A percentile compares a stretch with the other conserved stretches of the same genome.
Evolutionary conservation across 352 stramenopile species (phyloP).

Genomic region (Phytophthora pistaciae): DNA sequence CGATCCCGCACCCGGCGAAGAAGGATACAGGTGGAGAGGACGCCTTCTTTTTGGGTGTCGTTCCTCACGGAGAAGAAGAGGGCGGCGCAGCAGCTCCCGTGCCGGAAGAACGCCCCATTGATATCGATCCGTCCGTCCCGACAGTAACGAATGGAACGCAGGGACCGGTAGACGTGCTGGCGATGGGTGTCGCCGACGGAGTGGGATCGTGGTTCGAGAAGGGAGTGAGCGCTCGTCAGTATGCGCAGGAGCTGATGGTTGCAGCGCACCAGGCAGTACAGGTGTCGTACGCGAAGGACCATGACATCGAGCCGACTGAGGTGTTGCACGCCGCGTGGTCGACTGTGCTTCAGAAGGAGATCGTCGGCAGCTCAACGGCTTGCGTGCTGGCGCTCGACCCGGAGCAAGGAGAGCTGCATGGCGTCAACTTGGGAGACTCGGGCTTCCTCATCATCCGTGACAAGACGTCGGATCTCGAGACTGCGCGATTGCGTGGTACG

Average conservation of each 20-base stretch:
- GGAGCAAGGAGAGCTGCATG: slow-evolving; percentile 92
- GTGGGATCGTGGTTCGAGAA: slow-evolving; percentile 97
- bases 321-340: slow-evolving; percentile 79
- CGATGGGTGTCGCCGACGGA: slow-evolving; percentile 95
- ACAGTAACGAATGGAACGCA: slow-evolving; percentile 45
- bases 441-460: slow-evolving; percentile 88
- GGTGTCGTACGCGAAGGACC: slow-evolving; percentile 67
- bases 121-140: slow-evolving; percentile 31
- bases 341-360: slow-evolving; percentile 89
- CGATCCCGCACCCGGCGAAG: slow-evolving; percentile 81
- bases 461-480: slow-evolving; percentile 77
- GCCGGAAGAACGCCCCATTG: slow-evolving; percentile 26
- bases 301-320: slow-evolving; percentile 68
- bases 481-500: slow-evolving; percentile 68
- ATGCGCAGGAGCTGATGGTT: slow-evolving; percentile 82
- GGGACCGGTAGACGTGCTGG: slow-evolving; percentile 84
- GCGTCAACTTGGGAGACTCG: slow-evolving; percentile 96
- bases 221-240: slow-evolving; percentile 84
- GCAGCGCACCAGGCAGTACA: slow-evolving; percentile 72
- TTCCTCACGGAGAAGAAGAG: slow-evolving; percentile 53
- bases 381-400: slow-evolving; percentile 94
- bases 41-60: slow-evolving; percentile 92
- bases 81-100: slow-evolving; percentile 39
- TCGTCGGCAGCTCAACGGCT: slow-evolving; percentile 94
- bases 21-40: slow-evolving; percentile 90